Base-by-base conservation (phyloP, 2,329 filamentous ascomycete genomes). In the Stachybotrys chlorohalonatus region DNA sequence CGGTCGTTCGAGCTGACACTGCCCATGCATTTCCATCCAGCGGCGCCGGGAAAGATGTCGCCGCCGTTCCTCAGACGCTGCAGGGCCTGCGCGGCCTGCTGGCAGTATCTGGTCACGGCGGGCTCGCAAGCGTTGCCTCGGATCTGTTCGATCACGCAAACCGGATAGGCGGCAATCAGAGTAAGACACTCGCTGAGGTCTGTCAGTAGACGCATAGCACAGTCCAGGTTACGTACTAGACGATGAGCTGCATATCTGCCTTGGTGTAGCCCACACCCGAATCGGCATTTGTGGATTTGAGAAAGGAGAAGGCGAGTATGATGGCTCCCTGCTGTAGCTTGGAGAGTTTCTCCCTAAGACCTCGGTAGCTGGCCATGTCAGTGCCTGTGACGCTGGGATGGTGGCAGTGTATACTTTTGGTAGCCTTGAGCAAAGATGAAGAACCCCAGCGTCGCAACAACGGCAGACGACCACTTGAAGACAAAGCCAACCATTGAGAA, bases 91-190 rank as follows among this genome's bases (percentile, higher is more conserved):
- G 62, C 61, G 1, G 56, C 56, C 9, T 63, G 55, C 6, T 52
- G 55, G 50, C 65, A 66, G 52, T 61, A 62, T 24, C 52, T 56
- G n/a, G 60, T 56, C 2, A 67, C 55, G 6, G 55, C 58, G 1
- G 63, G 64, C 50, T 67, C 63, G 52, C 59, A 62, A 1, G 56
- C 59, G 31, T 64, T 66, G 16, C 58, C 57, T 16, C 55, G 51
- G 7, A 66, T 54, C 32, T 64, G 60, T 7, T 66, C 60, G 1
- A 61, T 31, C 5, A 67, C 39, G 7, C 61, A 61, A 1, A 68
- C 64, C 1, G 64, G 64, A 52, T 55, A 66, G 7, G 63, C 65
- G 1, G 56, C 56, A 1, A 62, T n/a, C 5, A 68, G 58, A 11
- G 60, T 56, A 31, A 68, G 55, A 31, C 62, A 67, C 56, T 66